phyloP scores from a whole-genome alignment of 176 grass and related monocot genomes.

The Hordeum vulgare region DNA sequence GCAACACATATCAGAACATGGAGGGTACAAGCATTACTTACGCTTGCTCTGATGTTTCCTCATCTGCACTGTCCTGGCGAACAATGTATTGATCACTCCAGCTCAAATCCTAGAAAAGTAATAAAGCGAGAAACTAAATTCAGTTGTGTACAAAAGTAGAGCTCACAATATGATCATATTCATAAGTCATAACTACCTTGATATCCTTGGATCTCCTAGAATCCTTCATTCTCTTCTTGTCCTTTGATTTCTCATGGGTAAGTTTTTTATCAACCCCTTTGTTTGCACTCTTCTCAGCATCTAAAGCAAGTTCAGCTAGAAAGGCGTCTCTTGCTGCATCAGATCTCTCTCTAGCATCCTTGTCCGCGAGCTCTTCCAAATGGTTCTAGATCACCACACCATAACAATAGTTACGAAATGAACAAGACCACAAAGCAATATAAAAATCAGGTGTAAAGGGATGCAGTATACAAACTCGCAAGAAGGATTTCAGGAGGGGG shows the following conservation, averaged over 20 bases:
- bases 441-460: background rate
- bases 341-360: constrained; percentile 90
- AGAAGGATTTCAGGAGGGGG: constrained; percentile 60
- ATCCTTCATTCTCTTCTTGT: constrained; percentile 87
- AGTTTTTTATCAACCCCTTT: constrained; percentile 57
- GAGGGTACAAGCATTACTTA: constrained; percentile 44
- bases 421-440: background rate
- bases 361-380: constrained; percentile 81
- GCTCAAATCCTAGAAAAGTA: constrained; percentile 49
- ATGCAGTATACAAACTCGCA: constrained; percentile 55
- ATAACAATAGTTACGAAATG: constrained; percentile 33
- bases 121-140: constrained; percentile 29
- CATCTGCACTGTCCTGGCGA: constrained; percentile 27
- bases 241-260: constrained; percentile 71
- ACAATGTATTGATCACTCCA: constrained; percentile 44
- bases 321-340: constrained; percentile 96
- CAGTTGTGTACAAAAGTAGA: constrained; percentile 1
- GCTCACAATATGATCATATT: background rate
- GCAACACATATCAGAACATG: background rate
- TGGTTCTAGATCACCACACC: constrained; percentile 38
- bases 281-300: constrained; percentile 73
- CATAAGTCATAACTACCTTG: constrained; percentile 40
- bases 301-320: constrained; percentile 84
- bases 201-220: constrained; percentile 56
- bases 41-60: constrained; percentile 57